These are phyloP conservation scores for Vinca minor DNA, from an alignment of 257 asterid species.

Conservation along the genomic window DNA sequence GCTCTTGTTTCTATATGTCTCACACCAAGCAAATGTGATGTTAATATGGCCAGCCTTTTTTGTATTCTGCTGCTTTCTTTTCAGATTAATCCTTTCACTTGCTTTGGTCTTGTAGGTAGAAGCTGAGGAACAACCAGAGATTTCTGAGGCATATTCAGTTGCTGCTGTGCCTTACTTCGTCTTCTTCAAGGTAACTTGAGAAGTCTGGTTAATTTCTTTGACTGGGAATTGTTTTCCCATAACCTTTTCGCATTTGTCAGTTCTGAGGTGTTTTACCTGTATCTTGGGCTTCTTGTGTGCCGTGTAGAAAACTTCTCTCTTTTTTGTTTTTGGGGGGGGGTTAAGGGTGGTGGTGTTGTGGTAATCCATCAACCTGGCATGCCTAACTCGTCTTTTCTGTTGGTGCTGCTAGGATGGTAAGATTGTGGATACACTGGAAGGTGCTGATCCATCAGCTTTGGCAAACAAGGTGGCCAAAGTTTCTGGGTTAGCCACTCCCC, in stretches of 20 bases:
- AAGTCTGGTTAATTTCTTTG: background rate
- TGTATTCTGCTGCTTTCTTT: background rate
- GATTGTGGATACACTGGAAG: conserved; percentile 74
- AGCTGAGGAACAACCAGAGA: conserved; percentile 97
- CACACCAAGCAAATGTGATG: background rate
- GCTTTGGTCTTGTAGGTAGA: conserved; percentile 53
- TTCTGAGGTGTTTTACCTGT: background rate
- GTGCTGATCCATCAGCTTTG: conserved; percentile 92
- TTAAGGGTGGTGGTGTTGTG: no score
- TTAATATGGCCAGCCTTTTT: background rate
- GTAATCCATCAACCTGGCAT: background rate
- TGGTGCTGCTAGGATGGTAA: conserved; percentile 57
- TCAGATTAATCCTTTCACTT: conserved; percentile 9
- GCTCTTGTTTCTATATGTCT: background rate
- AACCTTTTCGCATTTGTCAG: no score
- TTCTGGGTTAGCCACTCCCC: conserved; percentile 61
- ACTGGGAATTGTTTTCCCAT: no score
- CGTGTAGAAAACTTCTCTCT: background rate
- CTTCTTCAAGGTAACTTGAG: conserved; percentile 65
- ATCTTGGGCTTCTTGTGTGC: background rate
- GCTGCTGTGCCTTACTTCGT: conserved; percentile 90
- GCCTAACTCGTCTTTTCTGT: background rate
- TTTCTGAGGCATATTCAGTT: conserved; percentile 75
- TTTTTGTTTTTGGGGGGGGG: background rate
- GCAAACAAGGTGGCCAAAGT: conserved; percentile 96